Percentiles rank a stretch among this genome's conserved stretches.
These are phyloP conservation scores for Annulohypoxylon truncatum DNA, from an alignment of 2,329 filamentous ascomycete genomes.

Conservation along the genomic window DNA sequence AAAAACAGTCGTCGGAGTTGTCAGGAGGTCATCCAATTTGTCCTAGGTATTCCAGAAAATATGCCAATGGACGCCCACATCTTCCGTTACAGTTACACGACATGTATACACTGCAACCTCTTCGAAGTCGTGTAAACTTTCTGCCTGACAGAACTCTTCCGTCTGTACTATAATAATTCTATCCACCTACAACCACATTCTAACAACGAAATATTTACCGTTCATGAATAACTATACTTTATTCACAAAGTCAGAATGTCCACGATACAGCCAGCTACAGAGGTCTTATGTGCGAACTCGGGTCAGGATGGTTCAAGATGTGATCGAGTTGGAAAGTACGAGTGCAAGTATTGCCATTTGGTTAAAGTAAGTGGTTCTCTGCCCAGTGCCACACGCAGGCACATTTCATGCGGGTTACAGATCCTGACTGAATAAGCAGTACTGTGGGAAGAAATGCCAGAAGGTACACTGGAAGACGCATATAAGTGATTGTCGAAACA, in stretches of 20 bases:
- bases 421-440: neutral
- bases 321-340: neutral
- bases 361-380: neutral
- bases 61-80: neutral
- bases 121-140: neutral
- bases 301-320: neutral
- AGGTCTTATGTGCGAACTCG: neutral
- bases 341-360: neutral
- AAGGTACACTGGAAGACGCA: constrained; percentile 22
- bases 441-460: constrained; percentile 19
- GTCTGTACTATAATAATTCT: neutral
- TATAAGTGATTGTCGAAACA: constrained; percentile 17
- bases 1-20: neutral
- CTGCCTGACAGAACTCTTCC: neutral
- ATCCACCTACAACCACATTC: neutral
- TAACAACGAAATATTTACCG: neutral
- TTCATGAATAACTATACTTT: neutral
- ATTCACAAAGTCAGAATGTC: neutral
- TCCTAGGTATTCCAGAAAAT: neutral
- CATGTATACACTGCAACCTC: neutral
- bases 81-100: neutral
- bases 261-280: neutral
- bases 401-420: neutral
- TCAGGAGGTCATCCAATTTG: neutral
- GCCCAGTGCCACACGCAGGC: neutral